Conservation (phyloP, 306 rosid genomes). For the Arachis stenosperma region DNA sequence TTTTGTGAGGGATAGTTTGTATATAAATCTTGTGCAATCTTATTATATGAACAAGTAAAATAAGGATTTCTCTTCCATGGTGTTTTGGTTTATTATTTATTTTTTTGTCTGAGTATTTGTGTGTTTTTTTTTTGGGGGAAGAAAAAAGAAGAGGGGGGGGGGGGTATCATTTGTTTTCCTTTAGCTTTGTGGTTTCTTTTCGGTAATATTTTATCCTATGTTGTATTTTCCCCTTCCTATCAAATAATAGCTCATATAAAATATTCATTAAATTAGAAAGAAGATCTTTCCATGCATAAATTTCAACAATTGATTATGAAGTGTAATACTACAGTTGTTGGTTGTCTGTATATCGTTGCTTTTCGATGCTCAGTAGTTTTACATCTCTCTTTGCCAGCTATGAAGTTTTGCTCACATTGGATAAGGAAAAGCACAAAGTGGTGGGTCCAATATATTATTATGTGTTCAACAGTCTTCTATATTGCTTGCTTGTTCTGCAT, state of each 20-base stretch:
- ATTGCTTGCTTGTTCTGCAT: slow-evolving; percentile 86
- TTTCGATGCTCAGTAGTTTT: slow-evolving; percentile 22
- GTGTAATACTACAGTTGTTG: slow-evolving; percentile 4
- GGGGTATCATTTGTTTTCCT: no score
- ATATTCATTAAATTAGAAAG: no score
- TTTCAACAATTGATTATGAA: slow-evolving; percentile 20
- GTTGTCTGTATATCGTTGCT: not conserved
- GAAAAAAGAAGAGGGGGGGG: no score
- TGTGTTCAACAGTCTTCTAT: slow-evolving; percentile 85
- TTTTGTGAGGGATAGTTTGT: not conserved
- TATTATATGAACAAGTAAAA: slow-evolving; percentile 4
- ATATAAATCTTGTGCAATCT: slow-evolving; percentile 19
- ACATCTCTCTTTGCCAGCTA: slow-evolving; percentile 64
- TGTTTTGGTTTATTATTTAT: not conserved
- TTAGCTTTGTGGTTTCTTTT: not conserved
- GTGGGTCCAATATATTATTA: slow-evolving; percentile 92
- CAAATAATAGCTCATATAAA: no score
- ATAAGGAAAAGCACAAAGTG: slow-evolving; percentile 69
- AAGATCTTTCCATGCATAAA: not conserved
- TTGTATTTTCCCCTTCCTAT: no score
- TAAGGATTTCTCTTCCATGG: not conserved
- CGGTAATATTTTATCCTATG: no score
- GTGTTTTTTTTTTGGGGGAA: not conserved
- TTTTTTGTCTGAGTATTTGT: not conserved
- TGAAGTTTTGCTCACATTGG: slow-evolving; percentile 82